A percentile compares a stretch with the other conserved stretches of the same genome.
Evolutionary conservation across 1,284 basidiomycete genomes (phyloP).

Genomic region (Thelephora terrestris): DNA sequence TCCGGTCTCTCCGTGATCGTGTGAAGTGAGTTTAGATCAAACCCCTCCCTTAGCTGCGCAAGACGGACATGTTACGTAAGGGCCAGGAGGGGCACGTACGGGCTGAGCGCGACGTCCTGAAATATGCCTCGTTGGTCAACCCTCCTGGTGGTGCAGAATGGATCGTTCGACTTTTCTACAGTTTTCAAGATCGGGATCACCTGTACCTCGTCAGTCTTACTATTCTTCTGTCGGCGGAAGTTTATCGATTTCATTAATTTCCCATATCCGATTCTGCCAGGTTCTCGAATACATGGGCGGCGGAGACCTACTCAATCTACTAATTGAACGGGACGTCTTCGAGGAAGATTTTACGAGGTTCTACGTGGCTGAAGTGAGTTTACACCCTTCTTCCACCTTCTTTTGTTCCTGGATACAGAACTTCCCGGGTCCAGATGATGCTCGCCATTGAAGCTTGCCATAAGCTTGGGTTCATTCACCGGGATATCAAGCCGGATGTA

Average conservation of each 20-base stretch:
- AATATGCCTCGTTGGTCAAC: slow-evolving; percentile 65
- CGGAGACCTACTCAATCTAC: slow-evolving; percentile 88
- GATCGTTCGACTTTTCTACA: slow-evolving; percentile 92
- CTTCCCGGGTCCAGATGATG: slow-evolving; percentile 62
- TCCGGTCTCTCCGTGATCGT: slow-evolving; percentile 13
- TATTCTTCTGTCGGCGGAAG: slow-evolving; percentile 10
- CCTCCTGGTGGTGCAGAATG: slow-evolving; percentile 71
- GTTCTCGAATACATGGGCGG: slow-evolving; percentile 93
- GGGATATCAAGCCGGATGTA: slow-evolving; percentile 93
- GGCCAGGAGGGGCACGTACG: slow-evolving; percentile 96
- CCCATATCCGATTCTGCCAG: slow-evolving; percentile 35
- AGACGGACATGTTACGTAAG: slow-evolving; percentile 94
- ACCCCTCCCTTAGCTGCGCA: slow-evolving; percentile 57
- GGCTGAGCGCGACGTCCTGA: slow-evolving; percentile 83
- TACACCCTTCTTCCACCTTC: slow-evolving; percentile 3
- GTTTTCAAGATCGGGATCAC: slow-evolving; percentile 86
- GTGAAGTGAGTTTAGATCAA: slow-evolving; percentile 12
- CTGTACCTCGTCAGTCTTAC: slow-evolving; percentile 73
- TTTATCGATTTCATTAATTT: slow-evolving; percentile 41
- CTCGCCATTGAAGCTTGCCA: slow-evolving; percentile 94
- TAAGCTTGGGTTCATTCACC: slow-evolving; percentile 91
- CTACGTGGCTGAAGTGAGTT: slow-evolving; percentile 82
- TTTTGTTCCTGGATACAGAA: slow-evolving; percentile 7
- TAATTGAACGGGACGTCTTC: slow-evolving; percentile 91
- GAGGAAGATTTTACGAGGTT: slow-evolving; percentile 91